Percentiles rank a stretch among this genome's conserved stretches.
These are phyloP conservation scores for Saxophila tyrrhenica DNA, from an alignment of 495 filamentous ascomycete species.

Conservation along the genomic window DNA sequence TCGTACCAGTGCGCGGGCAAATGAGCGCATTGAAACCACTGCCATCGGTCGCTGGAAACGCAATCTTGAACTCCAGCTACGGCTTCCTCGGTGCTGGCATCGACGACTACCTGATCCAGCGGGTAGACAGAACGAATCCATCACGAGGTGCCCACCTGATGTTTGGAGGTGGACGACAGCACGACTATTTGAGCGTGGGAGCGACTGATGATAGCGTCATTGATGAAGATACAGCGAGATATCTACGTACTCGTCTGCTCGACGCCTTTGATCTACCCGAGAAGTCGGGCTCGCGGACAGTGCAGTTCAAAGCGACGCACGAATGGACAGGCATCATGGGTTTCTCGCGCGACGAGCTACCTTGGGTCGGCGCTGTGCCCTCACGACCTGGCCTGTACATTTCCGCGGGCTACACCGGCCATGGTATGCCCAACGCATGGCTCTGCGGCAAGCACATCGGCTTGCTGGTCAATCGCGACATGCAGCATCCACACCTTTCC, in stretches of 20 bases:
- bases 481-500: not conserved
- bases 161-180: slow-evolving; percentile 49
- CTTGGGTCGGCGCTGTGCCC: slow-evolving; percentile 55
- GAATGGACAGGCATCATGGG: slow-evolving; percentile 84
- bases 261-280: slow-evolving; percentile 28
- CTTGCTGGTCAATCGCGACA: slow-evolving; percentile 39
- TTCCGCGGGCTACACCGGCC: slow-evolving; percentile 40
- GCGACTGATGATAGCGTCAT: slow-evolving; percentile 45
- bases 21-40: slow-evolving; percentile 56
- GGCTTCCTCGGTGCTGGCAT: slow-evolving; percentile 45
- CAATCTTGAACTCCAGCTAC: slow-evolving; percentile 40
- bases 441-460: slow-evolving; percentile 56
- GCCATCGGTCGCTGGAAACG: slow-evolving; percentile 26
- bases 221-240: slow-evolving; percentile 40
- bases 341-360: slow-evolving; percentile 54
- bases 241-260: slow-evolving; percentile 39
- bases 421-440: slow-evolving; percentile 73
- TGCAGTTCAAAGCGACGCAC: slow-evolving; percentile 43
- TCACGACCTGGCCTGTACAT: slow-evolving; percentile 24
- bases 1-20: slow-evolving; percentile 66
- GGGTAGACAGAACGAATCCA: slow-evolving; percentile 27
- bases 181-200: slow-evolving; percentile 42
- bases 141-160: slow-evolving; percentile 48
- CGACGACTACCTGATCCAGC: slow-evolving; percentile 69
- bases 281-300: too few species aligned